phyloP scores from a whole-genome alignment of 2,329 filamentous ascomycete genomes.

The Colletotrichum nymphaeae region DNA sequence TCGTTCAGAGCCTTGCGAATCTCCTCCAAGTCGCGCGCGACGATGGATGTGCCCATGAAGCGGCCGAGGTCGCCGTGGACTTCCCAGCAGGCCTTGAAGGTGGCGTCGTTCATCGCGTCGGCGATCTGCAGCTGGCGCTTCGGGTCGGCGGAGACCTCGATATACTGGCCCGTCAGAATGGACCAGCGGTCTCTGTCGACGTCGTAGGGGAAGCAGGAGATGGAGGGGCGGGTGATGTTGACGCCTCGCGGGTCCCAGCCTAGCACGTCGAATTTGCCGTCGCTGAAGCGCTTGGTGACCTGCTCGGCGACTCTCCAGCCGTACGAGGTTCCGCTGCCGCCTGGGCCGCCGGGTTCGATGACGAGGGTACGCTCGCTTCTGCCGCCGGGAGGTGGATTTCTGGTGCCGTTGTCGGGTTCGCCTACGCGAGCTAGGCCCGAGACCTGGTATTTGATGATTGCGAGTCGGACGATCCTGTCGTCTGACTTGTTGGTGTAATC shows the following conservation, averaged over 20 bases:
- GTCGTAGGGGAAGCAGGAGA: slow-evolving; percentile 59
- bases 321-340: slow-evolving; percentile 58
- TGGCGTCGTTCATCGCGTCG: slow-evolving; percentile 59
- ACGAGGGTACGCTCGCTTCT: slow-evolving; percentile 61
- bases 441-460: slow-evolving; percentile 62
- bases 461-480: slow-evolving; percentile 55
- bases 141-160: slow-evolving; percentile 46
- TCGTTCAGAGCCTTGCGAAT: slow-evolving; percentile 59
- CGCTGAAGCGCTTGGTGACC: slow-evolving; percentile 54
- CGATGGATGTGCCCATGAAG: slow-evolving; percentile 58
- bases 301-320: slow-evolving; percentile 51
- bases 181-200: slow-evolving; percentile 60
- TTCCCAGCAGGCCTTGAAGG: slow-evolving; percentile 55
- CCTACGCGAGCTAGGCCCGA: slow-evolving; percentile 51
- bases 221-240: slow-evolving; percentile 57
- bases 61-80: slow-evolving; percentile 56
- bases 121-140: slow-evolving; percentile 53
- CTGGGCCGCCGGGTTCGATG: slow-evolving; percentile 62
- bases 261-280: slow-evolving; percentile 57
- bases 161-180: slow-evolving; percentile 51
- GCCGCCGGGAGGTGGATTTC: slow-evolving; percentile 38
- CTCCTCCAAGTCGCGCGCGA: slow-evolving; percentile 61
- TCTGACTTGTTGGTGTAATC: slow-evolving; percentile 60
- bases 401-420: slow-evolving; percentile 30
- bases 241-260: slow-evolving; percentile 68